Base-by-base conservation (phyloP, 2,329 filamentous ascomycete genomes). In the Calonectria naviculata region DNA sequence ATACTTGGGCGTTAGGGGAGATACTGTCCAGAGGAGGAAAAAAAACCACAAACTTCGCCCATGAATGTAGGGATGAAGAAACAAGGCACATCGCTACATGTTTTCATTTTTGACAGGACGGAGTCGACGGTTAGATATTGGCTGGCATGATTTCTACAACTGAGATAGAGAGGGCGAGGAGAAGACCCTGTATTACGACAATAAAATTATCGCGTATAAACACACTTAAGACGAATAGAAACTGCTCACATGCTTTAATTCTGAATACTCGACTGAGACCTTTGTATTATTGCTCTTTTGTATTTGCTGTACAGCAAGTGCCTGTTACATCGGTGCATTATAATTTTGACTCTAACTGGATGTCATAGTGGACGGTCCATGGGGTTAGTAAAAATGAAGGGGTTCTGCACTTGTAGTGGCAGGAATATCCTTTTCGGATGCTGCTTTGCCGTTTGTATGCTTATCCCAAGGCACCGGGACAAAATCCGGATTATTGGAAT, bases 61-160 rank as follows among this genome's bases (percentile, higher is more conserved):
- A 63, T 28, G 58, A 66, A 44, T 31, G 47, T 28, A 63, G 63
- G 21, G 68, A 68, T 29, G 34, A 34, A 65, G 13, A 69, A 46
- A 44, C 60, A 47, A 65, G 64, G 66, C 36, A 61, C 49, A 56
- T 63, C 54, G 63, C 56, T 67, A 10, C 54, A 70, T 26, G 36
- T 73, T 76, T 78, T 70, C 70, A 71, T 73, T 65, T 71, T 73
- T 69, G 44, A 71, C 67, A 70, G 68, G 73, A 63, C 21, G 69
- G 75, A 77, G 76, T 76, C 70, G 44, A 70, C 62, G 76, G 76
- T 74, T 78, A 78, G 76, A 78, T 60, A 76, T 67, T 74, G 73
- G 66, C 61, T 76, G 73, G 70, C 68, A 68, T 69, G 65, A 58
- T 66, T 68, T 67, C 74, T 54, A 70, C 78, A 64, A 24, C 42